Conservation (phyloP, 2,329 filamentous ascomycete species). For the Colletotrichum sp. region DNA sequence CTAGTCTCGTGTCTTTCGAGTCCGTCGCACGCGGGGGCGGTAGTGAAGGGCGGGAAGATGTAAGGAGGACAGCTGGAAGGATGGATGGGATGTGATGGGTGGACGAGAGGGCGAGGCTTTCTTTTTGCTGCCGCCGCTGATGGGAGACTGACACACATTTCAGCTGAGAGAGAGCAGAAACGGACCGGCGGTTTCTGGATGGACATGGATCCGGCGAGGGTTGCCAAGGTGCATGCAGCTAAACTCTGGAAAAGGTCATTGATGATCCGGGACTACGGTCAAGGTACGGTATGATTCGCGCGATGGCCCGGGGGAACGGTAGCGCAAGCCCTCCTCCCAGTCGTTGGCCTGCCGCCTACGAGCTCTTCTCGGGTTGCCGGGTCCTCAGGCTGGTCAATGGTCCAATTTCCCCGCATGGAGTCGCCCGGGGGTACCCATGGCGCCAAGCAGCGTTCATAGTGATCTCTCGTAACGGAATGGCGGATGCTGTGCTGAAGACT, state of each 20-base stretch:
- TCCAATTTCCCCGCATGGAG: slow-evolving; percentile 12
- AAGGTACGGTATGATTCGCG: background rate
- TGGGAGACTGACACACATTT: background rate
- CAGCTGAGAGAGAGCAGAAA: background rate
- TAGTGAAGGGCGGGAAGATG: background rate
- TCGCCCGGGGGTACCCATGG: background rate
- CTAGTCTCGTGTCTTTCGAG: background rate
- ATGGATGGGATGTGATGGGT: background rate
- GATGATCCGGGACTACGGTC: slow-evolving; percentile 4
- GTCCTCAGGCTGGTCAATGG: background rate
- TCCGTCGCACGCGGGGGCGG: background rate
- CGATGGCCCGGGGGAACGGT: background rate
- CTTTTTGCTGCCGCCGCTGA: background rate
- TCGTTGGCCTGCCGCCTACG: background rate
- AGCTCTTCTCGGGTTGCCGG: background rate
- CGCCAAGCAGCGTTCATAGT: background rate
- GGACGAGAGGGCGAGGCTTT: background rate
- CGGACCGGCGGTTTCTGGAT: background rate
- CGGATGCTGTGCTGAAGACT: background rate
- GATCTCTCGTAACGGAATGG: background rate
- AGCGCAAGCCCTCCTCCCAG: background rate
- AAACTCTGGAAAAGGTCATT: background rate
- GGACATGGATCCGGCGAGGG: background rate
- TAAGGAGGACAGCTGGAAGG: background rate
- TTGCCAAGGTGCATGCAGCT: background rate